Conservation (phyloP, 805 yeast genomes). For the Teunomyces pallodes region DNA sequence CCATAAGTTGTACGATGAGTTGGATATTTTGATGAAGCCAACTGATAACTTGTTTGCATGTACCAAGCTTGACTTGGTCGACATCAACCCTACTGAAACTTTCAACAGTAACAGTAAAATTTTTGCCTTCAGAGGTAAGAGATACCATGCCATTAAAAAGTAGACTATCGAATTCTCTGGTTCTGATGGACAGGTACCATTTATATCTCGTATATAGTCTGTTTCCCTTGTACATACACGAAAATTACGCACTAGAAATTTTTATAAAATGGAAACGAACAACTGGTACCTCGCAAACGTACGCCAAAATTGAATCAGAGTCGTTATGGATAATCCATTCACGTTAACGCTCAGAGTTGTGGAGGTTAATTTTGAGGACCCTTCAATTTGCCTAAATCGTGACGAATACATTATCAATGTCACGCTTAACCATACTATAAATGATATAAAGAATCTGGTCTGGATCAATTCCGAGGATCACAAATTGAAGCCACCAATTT, state of each 20-base stretch:
- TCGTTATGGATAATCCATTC: slow-evolving; percentile 20
- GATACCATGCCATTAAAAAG: slow-evolving; percentile 77
- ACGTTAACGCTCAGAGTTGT: slow-evolving; percentile 11
- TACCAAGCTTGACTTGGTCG: slow-evolving; percentile 93
- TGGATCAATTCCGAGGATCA: slow-evolving; percentile 26
- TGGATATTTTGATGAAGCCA: slow-evolving; percentile 78
- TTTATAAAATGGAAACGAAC: neutral
- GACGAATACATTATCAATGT: slow-evolving; percentile 12
- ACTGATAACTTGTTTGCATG: slow-evolving; percentile 74
- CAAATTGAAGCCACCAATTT: slow-evolving; percentile 24
- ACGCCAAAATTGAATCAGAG: neutral
- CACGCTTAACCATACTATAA: slow-evolving; percentile 22
- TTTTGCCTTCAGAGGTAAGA: slow-evolving; percentile 92
- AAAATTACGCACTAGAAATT: neutral
- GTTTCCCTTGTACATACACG: slow-evolving; percentile 7
- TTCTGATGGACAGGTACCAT: slow-evolving; percentile 3
- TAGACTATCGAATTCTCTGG: slow-evolving; percentile 6
- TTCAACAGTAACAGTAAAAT: slow-evolving; percentile 88
- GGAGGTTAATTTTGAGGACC: slow-evolving; percentile 5
- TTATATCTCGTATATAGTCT: slow-evolving; percentile 2
- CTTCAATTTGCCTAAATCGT: neutral
- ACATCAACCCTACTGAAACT: slow-evolving; percentile 86
- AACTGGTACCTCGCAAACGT: neutral
- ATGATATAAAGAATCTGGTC: slow-evolving; percentile 25
- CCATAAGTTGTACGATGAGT: slow-evolving; percentile 58